Conservation (phyloP, 148 eudicot species). For the Dianthus caryophyllus region DNA sequence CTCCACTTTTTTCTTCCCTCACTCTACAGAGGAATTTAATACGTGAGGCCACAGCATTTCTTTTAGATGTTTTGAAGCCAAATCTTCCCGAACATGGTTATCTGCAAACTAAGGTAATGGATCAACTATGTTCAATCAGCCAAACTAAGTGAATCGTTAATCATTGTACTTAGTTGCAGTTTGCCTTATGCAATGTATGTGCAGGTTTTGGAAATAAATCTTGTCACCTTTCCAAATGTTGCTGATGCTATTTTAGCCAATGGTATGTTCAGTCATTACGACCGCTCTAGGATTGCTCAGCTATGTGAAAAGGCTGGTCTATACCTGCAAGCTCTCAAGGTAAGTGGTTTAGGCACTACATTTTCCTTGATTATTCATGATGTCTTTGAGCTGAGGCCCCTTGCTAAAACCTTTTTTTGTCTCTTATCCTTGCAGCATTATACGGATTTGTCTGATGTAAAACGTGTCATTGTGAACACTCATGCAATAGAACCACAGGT, state of each 20-base stretch:
- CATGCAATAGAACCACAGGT: slow-evolving; percentile 96
- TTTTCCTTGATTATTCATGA: neutral
- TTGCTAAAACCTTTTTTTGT: neutral
- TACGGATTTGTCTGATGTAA: slow-evolving; percentile 63
- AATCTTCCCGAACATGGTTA: slow-evolving; percentile 78
- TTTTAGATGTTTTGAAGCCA: slow-evolving; percentile 85
- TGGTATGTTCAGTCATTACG: slow-evolving; percentile 91
- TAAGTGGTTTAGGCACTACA: slow-evolving; percentile 21
- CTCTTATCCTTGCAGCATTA: slow-evolving; percentile 53
- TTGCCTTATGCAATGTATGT: slow-evolving; percentile 17
- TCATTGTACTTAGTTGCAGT: neutral
- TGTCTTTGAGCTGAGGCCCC: neutral
- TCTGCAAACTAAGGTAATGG: slow-evolving; percentile 75
- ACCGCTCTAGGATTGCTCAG: slow-evolving; percentile 80
- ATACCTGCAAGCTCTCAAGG: slow-evolving; percentile 78
- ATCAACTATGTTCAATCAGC: neutral
- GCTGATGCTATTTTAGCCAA: slow-evolving; percentile 92
- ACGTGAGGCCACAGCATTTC: slow-evolving; percentile 93
- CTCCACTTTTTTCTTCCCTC: neutral
- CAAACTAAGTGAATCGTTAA: neutral
- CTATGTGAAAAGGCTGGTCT: slow-evolving; percentile 93
- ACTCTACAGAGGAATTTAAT: slow-evolving; percentile 74
- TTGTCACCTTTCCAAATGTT: slow-evolving; percentile 85
- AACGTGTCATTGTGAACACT: slow-evolving; percentile 87
- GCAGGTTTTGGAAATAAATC: slow-evolving; percentile 87